Evolutionary conservation across 169 alveolate species (phyloP).

Genomic region (Plasmodium gallinaceum): DNA sequence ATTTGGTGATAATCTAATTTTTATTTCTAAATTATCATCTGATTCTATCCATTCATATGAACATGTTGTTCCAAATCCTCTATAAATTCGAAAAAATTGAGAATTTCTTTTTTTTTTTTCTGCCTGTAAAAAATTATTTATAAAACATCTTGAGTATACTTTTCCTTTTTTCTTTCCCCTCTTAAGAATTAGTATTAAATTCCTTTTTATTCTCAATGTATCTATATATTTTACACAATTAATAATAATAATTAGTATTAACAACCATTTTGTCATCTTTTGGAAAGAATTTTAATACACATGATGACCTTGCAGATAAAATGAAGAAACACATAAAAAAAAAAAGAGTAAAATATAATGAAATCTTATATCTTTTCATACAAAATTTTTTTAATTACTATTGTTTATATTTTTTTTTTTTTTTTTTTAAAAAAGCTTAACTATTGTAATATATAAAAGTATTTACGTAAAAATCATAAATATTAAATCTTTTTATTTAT

Average conservation of each 20-base stretch:
- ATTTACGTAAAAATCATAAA: too few relatives aligned
- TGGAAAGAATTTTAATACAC: too few relatives aligned
- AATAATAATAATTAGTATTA: neutral
- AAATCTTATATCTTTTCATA: too few relatives aligned
- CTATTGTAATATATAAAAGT: too few relatives aligned
- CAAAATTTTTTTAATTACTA: too few relatives aligned
- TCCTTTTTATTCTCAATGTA: neutral
- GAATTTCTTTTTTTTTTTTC: constrained; percentile 4
- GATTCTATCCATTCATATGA: constrained; percentile 71
- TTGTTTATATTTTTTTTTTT: too few relatives aligned
- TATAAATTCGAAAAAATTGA: neutral
- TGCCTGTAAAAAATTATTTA: neutral
- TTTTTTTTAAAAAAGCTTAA: too few relatives aligned
- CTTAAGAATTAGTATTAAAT: neutral
- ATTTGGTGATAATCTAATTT: constrained; percentile 47
- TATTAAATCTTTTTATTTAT: too few relatives aligned
- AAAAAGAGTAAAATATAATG: too few relatives aligned
- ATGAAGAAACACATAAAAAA: too few relatives aligned
- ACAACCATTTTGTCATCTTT: constrained; percentile 22
- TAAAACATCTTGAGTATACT: constrained; percentile 1
- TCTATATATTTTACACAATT: neutral
- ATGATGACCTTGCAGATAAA: too few relatives aligned
- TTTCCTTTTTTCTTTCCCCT: neutral
- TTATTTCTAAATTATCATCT: constrained; percentile 58
- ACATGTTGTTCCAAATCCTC: constrained; percentile 60